Conservation (phyloP, 164 flowering plant genomes). For the Stephania cephalantha region DNA sequence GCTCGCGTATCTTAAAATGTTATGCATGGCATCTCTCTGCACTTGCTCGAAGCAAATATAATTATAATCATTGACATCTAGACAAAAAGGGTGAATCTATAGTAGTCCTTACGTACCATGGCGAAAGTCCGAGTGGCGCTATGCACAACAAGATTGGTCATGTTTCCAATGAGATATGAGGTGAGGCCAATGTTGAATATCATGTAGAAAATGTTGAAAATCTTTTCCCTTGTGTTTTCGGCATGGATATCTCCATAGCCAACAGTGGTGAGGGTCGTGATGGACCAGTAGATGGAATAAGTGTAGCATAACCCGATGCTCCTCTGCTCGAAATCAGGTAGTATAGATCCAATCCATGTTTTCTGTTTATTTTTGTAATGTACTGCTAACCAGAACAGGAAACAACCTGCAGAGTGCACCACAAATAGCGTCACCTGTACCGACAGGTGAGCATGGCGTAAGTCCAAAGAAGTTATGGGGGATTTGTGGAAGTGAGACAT, state of each 20-base stretch:
- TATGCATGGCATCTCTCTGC: conserved; percentile 71
- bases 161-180: conserved; percentile 76
- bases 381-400: conserved; percentile 65
- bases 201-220: conserved; percentile 67
- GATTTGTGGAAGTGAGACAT: neutral
- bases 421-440: conserved; percentile 70
- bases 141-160: conserved; percentile 86
- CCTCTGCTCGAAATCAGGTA: conserved; percentile 40
- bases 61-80: neutral
- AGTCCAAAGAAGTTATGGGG: neutral
- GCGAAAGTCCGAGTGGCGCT: conserved; percentile 48
- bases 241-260: conserved; percentile 91
- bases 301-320: conserved; percentile 74
- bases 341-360: conserved; percentile 67
- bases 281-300: conserved; percentile 77
- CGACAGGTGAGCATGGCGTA: neutral
- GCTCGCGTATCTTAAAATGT: conserved; percentile 58
- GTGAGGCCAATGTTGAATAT: conserved; percentile 85
- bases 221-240: conserved; percentile 63
- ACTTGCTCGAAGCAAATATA: neutral
- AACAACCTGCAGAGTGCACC: conserved; percentile 75
- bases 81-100: no score
- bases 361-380: conserved; percentile 32
- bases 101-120: conserved; percentile 33
- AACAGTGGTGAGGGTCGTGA: conserved; percentile 72